Conservation (phyloP, 768 basidiomycete genomes). For the Lepiota venenata region DNA sequence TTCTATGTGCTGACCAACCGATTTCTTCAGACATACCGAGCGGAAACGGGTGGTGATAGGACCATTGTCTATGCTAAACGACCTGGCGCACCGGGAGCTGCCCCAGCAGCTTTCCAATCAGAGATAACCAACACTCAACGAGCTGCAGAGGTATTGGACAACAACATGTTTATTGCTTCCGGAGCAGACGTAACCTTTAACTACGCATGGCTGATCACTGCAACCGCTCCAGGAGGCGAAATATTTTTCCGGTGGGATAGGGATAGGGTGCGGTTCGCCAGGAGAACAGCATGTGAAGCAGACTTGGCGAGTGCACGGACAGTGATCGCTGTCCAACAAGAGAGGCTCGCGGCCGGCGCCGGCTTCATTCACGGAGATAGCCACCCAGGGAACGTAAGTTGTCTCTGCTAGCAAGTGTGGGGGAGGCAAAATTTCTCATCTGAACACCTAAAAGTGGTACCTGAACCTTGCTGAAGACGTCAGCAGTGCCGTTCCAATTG, state of each 20-base stretch:
- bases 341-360: no score
- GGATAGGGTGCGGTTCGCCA: background rate
- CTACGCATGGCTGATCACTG: conserved; percentile 3
- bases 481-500: background rate
- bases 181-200: background rate
- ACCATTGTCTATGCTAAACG: background rate
- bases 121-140: background rate
- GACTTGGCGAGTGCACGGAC: background rate
- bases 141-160: background rate
- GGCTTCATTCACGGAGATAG: background rate
- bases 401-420: no score
- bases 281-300: background rate
- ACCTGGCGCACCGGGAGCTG: background rate
- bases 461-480: background rate
- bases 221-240: conserved; percentile 1
- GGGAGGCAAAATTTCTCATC: no score
- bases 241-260: background rate
- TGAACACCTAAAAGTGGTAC: background rate
- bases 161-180: background rate
- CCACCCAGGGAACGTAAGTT: background rate
- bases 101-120: background rate
- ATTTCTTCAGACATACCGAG: background rate
- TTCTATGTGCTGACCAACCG: background rate
- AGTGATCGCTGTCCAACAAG: no score
- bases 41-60: background rate